These are phyloP conservation scores for Zygosaccharomyces gambellarensis DNA, from an alignment of 805 yeast genomes.

Conservation along the genomic window DNA sequence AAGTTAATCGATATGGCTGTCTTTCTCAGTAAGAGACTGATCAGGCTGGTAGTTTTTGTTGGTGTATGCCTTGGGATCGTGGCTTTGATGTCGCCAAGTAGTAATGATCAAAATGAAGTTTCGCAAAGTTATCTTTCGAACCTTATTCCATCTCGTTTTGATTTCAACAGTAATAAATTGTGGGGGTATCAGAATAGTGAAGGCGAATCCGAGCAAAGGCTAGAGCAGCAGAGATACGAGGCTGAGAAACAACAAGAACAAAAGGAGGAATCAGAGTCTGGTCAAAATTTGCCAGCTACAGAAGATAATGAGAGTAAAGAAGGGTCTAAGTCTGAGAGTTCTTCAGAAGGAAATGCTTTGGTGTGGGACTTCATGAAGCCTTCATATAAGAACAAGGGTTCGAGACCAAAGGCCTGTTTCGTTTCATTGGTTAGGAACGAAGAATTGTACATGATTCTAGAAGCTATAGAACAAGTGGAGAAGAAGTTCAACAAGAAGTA, in stretches of 20 bases:
- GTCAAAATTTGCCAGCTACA: background rate
- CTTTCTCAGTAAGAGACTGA: constrained; percentile 22
- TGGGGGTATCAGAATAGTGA: constrained; percentile 6
- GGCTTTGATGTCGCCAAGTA: constrained; percentile 10
- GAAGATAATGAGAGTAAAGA: background rate
- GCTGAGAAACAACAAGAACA: constrained; percentile 8
- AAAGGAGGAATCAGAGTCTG: background rate
- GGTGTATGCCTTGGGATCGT: constrained; percentile 12
- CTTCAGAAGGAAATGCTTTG: background rate
- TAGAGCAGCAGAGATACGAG: constrained; percentile 6
- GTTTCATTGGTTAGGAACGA: constrained; percentile 65
- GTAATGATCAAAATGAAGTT: background rate
- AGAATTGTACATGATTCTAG: constrained; percentile 54
- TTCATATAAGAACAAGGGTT: constrained; percentile 19
- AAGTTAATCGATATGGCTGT: constrained; percentile 14
- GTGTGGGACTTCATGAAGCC: constrained; percentile 16
- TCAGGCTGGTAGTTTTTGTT: constrained; percentile 17
- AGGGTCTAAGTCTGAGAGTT: background rate
- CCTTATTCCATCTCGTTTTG: constrained; percentile 5
- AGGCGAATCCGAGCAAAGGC: constrained; percentile 6
- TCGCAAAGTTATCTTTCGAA: constrained; percentile 4
- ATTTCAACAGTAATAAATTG: background rate
- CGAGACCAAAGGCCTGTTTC: constrained; percentile 32
- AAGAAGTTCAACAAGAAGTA: constrained; percentile 71
- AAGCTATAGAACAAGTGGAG: constrained; percentile 66